Conservation (phyloP, 371 early-diverging fungal species). For the Synchytrium microbalum region DNA sequence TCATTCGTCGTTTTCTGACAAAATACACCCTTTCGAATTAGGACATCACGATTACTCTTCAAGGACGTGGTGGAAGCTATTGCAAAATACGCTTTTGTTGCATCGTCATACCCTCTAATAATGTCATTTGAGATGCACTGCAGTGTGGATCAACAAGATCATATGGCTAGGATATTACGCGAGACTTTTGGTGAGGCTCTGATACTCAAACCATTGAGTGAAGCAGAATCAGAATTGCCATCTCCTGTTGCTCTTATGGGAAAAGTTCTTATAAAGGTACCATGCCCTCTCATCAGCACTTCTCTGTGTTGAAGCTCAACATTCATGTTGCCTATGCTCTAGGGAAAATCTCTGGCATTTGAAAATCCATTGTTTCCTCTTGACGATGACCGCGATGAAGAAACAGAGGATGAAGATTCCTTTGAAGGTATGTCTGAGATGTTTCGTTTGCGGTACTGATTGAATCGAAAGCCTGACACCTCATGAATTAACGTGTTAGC, state of each 20-base stretch:
- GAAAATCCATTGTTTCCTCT: neutral
- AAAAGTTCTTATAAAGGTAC: slow-evolving; percentile 59
- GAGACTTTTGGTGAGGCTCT: slow-evolving; percentile 55
- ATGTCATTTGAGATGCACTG: slow-evolving; percentile 77
- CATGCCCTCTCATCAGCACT: too few species aligned
- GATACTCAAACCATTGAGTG: slow-evolving; percentile 35
- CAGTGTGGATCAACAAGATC: slow-evolving; percentile 56
- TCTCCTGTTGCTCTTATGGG: slow-evolving; percentile 55
- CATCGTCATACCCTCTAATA: slow-evolving; percentile 68
- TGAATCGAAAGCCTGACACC: too few species aligned
- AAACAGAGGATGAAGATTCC: neutral
- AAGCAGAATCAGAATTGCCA: slow-evolving; percentile 41
- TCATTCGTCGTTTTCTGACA: neutral
- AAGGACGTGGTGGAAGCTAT: slow-evolving; percentile 71
- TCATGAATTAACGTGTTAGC: neutral
- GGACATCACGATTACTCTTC: slow-evolving; percentile 63
- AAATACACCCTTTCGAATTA: slow-evolving; percentile 1
- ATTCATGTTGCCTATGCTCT: too few species aligned
- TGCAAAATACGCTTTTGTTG: slow-evolving; percentile 66
- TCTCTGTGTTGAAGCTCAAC: too few species aligned
- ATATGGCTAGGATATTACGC: slow-evolving; percentile 56
- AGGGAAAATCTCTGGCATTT: neutral
- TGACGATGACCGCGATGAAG: neutral
- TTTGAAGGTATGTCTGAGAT: neutral
- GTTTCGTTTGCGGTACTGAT: neutral